phyloP scores from a whole-genome alignment of 495 filamentous ascomycete species.

The Penicillium canescens region DNA sequence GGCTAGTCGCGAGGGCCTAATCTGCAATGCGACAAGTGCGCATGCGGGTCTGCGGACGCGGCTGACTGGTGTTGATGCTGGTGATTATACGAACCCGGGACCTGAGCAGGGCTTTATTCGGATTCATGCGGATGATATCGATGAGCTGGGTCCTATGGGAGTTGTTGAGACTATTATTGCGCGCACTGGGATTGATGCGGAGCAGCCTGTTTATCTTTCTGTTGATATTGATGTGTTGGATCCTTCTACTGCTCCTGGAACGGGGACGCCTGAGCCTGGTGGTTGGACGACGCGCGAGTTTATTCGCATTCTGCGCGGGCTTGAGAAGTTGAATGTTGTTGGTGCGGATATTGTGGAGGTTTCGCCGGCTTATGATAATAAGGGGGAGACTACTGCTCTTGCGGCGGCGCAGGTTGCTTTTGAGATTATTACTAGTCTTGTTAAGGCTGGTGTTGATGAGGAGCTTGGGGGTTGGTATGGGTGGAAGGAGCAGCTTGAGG shows the following conservation, averaged over 20 bases:
- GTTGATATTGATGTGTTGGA: slow-evolving; percentile 79
- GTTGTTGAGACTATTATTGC: slow-evolving; percentile 59
- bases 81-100: slow-evolving; percentile 59
- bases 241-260: slow-evolving; percentile 69
- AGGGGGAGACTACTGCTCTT: slow-evolving; percentile 79
- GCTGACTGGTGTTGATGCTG: slow-evolving; percentile 63
- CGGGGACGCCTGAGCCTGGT: slow-evolving; percentile 72
- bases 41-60: slow-evolving; percentile 78
- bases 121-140: slow-evolving; percentile 68
- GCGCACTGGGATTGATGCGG: slow-evolving; percentile 61
- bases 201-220: slow-evolving; percentile 68
- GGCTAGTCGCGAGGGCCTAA: slow-evolving; percentile 71
- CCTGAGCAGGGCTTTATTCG: slow-evolving; percentile 66
- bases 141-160: slow-evolving; percentile 60
- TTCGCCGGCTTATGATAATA: slow-evolving; percentile 80
- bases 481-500: slow-evolving; percentile 24
- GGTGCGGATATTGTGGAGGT: slow-evolving; percentile 85
- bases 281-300: slow-evolving; percentile 75
- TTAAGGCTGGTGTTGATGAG: slow-evolving; percentile 60
- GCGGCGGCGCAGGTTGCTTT: slow-evolving; percentile 81
- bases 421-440: slow-evolving; percentile 80
- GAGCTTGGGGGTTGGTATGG: slow-evolving; percentile 50
- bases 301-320: slow-evolving; percentile 66
- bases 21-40: slow-evolving; percentile 66
- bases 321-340: slow-evolving; percentile 70